Percentiles rank a stretch among this genome's conserved stretches.
phyloP scores from a whole-genome alignment of 2,329 filamentous ascomycete species.

The Catunica adiposa region DNA sequence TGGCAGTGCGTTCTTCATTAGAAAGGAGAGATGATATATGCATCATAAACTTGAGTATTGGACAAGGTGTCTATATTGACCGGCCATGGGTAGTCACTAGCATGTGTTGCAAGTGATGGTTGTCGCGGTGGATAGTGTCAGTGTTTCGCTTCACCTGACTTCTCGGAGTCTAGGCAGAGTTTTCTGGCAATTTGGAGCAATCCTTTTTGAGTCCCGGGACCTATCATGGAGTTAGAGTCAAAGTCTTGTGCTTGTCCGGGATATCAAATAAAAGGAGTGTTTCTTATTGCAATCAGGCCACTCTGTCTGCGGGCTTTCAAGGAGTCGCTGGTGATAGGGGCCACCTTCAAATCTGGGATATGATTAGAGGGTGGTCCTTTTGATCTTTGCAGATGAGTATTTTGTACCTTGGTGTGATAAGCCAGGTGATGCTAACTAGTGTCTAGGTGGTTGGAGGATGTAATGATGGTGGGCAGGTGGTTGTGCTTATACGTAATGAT shows the following conservation, averaged over 20 bases:
- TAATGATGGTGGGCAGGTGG: neutral
- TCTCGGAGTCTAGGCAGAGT: neutral
- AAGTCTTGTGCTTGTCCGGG: constrained; percentile 78
- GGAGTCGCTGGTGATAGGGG: neutral
- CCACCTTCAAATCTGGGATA: neutral
- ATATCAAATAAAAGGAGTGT: constrained; percentile 1
- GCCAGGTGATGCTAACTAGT: constrained; percentile 1
- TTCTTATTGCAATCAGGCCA: neutral
- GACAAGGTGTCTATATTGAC: neutral
- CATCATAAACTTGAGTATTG: neutral
- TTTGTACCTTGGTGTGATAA: neutral
- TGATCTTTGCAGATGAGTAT: constrained; percentile 7
- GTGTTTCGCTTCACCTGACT: neutral
- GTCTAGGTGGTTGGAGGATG: neutral
- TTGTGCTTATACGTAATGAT: neutral
- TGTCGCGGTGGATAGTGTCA: neutral
- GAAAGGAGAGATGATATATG: constrained; percentile 28
- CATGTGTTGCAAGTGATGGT: neutral
- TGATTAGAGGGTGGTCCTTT: neutral
- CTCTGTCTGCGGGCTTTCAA: neutral
- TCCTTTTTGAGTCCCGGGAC: constrained; percentile 39
- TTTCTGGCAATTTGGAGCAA: neutral
- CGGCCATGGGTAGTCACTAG: neutral
- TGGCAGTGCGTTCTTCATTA: constrained; percentile 74
- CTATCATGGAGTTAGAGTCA: constrained; percentile 85